Evolutionary conservation across 306 rosid genomes (phyloP).

Genomic region (Bauhinia variegata): DNA sequence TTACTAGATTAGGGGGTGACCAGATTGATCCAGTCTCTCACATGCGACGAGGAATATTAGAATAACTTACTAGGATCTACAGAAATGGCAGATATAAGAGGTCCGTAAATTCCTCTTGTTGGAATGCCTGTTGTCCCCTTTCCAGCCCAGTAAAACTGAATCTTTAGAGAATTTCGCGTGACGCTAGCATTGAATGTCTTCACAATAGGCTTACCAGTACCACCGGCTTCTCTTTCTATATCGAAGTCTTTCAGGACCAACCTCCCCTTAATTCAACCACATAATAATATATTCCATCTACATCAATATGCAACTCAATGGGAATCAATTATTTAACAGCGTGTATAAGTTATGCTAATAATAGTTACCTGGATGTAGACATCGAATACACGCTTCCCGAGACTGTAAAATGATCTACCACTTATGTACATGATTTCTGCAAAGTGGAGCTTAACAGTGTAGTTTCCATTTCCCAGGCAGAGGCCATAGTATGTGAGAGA

Average conservation of each 20-base stretch:
- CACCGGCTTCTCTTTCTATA: slow-evolving; percentile 79
- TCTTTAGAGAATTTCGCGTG: slow-evolving; percentile 64
- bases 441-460: slow-evolving; percentile 81
- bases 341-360: background rate
- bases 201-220: slow-evolving; percentile 61
- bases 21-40: background rate
- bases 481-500: slow-evolving; percentile 91
- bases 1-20: background rate
- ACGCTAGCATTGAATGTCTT: slow-evolving; percentile 63
- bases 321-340: slow-evolving; percentile 18
- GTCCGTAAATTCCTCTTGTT: slow-evolving; percentile 85
- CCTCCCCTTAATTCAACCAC: slow-evolving; percentile 59
- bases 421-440: slow-evolving; percentile 79
- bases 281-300: slow-evolving; percentile 32
- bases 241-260: slow-evolving; percentile 77
- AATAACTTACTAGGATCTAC: slow-evolving; percentile 81
- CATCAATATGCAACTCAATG: slow-evolving; percentile 29
- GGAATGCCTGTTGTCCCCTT: slow-evolving; percentile 99
- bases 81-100: slow-evolving; percentile 86
- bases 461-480: slow-evolving; percentile 77
- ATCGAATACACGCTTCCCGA: slow-evolving; percentile 74
- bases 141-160: slow-evolving; percentile 92
- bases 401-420: slow-evolving; percentile 62
- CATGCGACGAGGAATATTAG: slow-evolving; percentile 10
- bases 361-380: slow-evolving; percentile 82